phyloP scores from a whole-genome alignment of 1,284 basidiomycete species.

The Malassezia arunalokei region DNA sequence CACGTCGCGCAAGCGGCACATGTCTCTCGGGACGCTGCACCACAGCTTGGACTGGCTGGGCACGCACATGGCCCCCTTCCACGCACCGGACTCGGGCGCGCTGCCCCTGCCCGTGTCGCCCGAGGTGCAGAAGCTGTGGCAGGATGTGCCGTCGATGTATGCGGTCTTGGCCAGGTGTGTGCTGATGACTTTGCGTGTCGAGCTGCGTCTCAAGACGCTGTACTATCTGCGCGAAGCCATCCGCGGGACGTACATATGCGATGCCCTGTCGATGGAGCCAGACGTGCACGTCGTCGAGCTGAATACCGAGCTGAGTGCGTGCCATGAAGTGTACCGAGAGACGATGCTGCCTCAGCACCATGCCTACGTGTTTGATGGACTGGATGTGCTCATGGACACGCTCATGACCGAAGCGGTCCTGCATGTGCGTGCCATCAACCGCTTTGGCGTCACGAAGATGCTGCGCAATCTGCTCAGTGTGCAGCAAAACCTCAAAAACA shows the following conservation, averaged over 20 bases:
- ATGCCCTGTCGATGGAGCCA: conserved; percentile 65
- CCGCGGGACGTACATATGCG: conserved; percentile 53
- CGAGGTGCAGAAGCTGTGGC: conserved; percentile 32
- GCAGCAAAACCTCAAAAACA: conserved; percentile 71
- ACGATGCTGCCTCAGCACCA: conserved; percentile 18
- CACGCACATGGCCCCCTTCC: conserved; percentile 23
- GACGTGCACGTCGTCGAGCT: conserved; percentile 80
- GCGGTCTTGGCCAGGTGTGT: conserved; percentile 74
- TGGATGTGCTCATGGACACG: conserved; percentile 75
- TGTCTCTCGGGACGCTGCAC: conserved; percentile 67
- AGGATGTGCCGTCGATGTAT: conserved; percentile 77
- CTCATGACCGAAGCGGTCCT: conserved; percentile 65
- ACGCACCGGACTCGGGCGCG: neutral
- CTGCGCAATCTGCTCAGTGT: conserved; percentile 77
- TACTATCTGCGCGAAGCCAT: conserved; percentile 70
- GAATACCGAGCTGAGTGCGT: conserved; percentile 65
- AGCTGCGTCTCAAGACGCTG: conserved; percentile 72
- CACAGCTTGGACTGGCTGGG: conserved; percentile 53
- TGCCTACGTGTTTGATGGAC: conserved; percentile 74
- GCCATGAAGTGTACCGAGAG: conserved; percentile 54
- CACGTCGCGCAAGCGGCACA: conserved; percentile 61
- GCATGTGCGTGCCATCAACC: conserved; percentile 60
- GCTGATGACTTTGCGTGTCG: conserved; percentile 74
- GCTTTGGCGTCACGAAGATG: conserved; percentile 74
- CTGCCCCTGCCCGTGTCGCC: conserved; percentile 26